These are phyloP conservation scores for Furcasterigmium furcatum DNA, from an alignment of 2,329 filamentous ascomycete genomes.

Conservation along the genomic window DNA sequence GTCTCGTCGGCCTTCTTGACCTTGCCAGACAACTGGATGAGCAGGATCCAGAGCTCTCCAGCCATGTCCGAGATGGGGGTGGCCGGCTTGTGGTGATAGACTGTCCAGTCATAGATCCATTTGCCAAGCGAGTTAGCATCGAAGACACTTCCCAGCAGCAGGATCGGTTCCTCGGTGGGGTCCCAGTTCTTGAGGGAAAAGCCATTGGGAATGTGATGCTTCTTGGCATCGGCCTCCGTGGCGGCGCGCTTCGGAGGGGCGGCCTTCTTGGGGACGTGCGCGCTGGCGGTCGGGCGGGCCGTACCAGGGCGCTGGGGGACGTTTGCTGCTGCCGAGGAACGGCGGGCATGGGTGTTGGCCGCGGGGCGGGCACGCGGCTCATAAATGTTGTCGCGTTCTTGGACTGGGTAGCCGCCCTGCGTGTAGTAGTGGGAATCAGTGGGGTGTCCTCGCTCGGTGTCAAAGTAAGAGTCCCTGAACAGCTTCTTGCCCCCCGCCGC, in stretches of 20 bases:
- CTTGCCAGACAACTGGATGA: conserved; percentile 92
- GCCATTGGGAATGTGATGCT: conserved; percentile 76
- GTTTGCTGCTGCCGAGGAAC: conserved; percentile 41
- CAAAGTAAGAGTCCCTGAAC: conserved; percentile 13
- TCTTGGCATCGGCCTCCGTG: conserved; percentile 57
- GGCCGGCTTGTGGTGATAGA: conserved; percentile 78
- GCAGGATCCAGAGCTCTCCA: conserved; percentile 89
- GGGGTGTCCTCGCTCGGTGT: conserved; percentile 49
- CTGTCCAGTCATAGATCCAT: conserved; percentile 99
- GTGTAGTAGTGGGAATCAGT: conserved; percentile 57
- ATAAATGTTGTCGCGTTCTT: conserved; percentile 29
- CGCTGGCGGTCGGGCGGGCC: conserved; percentile 38
- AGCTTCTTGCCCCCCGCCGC: conserved; percentile 20
- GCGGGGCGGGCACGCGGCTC: conserved; percentile 39
- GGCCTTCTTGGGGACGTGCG: conserved; percentile 34
- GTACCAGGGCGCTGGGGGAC: conserved; percentile 51
- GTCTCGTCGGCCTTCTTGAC: conserved; percentile 85
- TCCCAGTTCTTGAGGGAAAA: conserved; percentile 99
- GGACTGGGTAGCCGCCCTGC: conserved; percentile 42
- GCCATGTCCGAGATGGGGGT: conserved; percentile 88
- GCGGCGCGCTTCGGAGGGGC: conserved; percentile 36
- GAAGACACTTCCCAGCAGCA: conserved; percentile 92
- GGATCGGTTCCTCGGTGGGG: conserved; percentile 87
- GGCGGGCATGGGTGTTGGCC: conserved; percentile 39
- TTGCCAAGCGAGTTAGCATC: conserved; percentile 97